Evolutionary conservation across 768 basidiomycete species (phyloP).

Genomic region (Rubroboletus pulcherrimus): DNA sequence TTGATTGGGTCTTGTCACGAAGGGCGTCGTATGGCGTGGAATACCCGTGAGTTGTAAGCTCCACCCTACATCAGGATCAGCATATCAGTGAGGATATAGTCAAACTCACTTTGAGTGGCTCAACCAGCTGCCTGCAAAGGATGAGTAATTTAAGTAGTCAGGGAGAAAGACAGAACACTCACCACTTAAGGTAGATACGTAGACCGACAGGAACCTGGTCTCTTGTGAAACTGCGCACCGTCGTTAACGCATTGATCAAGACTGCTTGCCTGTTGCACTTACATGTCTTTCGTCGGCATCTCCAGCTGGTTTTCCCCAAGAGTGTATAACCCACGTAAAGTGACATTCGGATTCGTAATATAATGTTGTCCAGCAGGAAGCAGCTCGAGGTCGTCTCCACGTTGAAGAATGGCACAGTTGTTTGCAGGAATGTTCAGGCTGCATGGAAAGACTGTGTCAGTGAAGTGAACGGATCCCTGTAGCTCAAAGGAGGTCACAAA

Average conservation of each 20-base stretch:
- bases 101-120: constrained; percentile 43
- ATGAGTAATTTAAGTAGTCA: neutral
- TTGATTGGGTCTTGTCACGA: constrained; percentile 80
- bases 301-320: constrained; percentile 82
- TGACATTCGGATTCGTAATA: constrained; percentile 81
- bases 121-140: constrained; percentile 41
- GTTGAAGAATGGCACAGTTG: constrained; percentile 82
- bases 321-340: constrained; percentile 74
- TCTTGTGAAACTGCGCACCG: constrained; percentile 60
- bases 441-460: constrained; percentile 1
- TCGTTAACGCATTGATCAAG: neutral
- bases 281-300: constrained; percentile 88
- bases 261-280: constrained; percentile 22
- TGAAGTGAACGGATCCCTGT: neutral
- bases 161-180: constrained; percentile 20
- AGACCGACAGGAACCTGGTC: constrained; percentile 84
- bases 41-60: constrained; percentile 82
- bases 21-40: constrained; percentile 78
- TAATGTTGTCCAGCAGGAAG: constrained; percentile 81
- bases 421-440: constrained; percentile 82
- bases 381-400: constrained; percentile 74
- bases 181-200: constrained; percentile 82
- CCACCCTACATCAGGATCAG: constrained; percentile 39
- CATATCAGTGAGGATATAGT: constrained; percentile 19
- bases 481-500: constrained; percentile 27